phyloP scores from a whole-genome alignment of 176 grass and related monocot species.

The Hyparrhenia diplandra region DNA sequence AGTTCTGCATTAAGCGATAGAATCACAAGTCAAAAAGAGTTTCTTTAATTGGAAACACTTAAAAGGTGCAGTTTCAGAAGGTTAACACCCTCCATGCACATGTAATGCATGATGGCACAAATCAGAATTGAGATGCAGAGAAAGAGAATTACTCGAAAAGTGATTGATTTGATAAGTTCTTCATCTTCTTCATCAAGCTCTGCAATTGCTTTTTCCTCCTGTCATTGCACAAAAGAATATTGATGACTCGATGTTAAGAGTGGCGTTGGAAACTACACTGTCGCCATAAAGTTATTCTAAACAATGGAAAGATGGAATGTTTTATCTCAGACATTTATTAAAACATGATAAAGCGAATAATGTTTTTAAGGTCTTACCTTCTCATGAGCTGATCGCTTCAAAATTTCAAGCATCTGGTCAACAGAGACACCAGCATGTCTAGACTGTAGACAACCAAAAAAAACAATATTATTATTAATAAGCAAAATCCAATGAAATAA shows the following conservation, averaged over 20 bases:
- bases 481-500: neutral
- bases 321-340: neutral
- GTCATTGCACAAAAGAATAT: constrained; percentile 19
- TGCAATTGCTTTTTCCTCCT: constrained; percentile 61
- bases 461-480: constrained; percentile 21
- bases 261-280: neutral
- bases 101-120: constrained; percentile 12
- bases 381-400: constrained; percentile 59
- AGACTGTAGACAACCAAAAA: constrained; percentile 54
- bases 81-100: neutral
- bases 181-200: constrained; percentile 91
- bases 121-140: constrained; percentile 9
- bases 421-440: constrained; percentile 84
- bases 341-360: constrained; percentile 3
- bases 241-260: neutral
- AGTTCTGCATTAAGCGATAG: constrained; percentile 45
- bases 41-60: neutral
- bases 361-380: constrained; percentile 36
- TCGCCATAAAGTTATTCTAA: neutral
- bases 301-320: neutral
- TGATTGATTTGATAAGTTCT: constrained; percentile 76
- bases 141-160: constrained; percentile 62
- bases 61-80: neutral
- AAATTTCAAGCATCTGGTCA: constrained; percentile 88
- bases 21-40: constrained; percentile 1